Conservation (phyloP, 306 rosid genomes). For the Vicia faba region DNA sequence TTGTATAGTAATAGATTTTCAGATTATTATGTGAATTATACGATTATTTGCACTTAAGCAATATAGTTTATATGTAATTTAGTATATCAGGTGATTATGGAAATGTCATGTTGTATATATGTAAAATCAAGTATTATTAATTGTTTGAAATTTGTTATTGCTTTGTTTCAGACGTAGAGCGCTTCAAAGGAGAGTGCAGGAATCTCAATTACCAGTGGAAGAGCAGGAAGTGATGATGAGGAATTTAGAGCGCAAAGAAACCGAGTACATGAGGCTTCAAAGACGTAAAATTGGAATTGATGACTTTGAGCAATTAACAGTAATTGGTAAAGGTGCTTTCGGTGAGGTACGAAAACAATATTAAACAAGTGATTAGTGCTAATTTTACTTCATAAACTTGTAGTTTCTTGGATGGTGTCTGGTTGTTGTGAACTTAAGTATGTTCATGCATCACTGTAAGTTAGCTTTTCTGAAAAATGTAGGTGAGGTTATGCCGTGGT, state of each 20-base stretch:
- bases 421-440: not conserved
- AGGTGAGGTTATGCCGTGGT: constrained; percentile 93
- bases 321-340: constrained; percentile 97
- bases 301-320: constrained; percentile 90
- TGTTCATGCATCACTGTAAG: not conserved
- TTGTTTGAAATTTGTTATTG: constrained; percentile 13
- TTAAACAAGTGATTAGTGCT: constrained; percentile 12
- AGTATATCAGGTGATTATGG: not conserved
- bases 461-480: constrained; percentile 34
- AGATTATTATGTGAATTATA: constrained; percentile 1
- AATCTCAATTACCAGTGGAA: constrained; percentile 79
- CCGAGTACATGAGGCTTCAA: constrained; percentile 90
- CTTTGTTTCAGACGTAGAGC: constrained; percentile 68
- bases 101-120: not conserved
- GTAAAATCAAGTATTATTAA: not conserved
- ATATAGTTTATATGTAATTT: not conserved
- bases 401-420: constrained; percentile 15
- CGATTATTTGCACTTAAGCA: not conserved
- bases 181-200: constrained; percentile 78
- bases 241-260: constrained; percentile 87
- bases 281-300: constrained; percentile 95
- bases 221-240: constrained; percentile 95
- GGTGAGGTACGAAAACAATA: constrained; percentile 69
- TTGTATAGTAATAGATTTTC: not conserved
- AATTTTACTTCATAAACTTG: not conserved